phyloP scores from a whole-genome alignment of 139 green algal species.

The Nannochloris sp. region DNA sequence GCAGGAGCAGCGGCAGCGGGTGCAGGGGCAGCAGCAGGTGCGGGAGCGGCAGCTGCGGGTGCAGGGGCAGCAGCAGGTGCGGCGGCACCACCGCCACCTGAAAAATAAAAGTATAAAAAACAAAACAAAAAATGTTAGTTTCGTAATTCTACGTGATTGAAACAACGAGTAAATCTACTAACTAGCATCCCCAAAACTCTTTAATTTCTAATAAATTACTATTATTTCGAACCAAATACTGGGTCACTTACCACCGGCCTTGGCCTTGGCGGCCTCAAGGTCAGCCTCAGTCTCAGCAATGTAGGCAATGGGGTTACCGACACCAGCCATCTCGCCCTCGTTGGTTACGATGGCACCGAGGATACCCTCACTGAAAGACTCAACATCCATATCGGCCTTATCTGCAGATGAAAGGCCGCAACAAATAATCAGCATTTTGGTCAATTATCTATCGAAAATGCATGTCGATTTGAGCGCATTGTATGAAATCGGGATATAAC shows the following conservation, averaged over 20 bases:
- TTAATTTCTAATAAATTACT: background rate
- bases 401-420: slow-evolving; percentile 50
- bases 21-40: slow-evolving; percentile 6
- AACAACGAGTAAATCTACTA: too few species aligned
- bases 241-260: slow-evolving; percentile 36
- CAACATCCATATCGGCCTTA: slow-evolving; percentile 99
- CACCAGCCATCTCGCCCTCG: slow-evolving; percentile 79
- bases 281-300: slow-evolving; percentile 93
- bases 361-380: slow-evolving; percentile 89
- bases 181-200: too few species aligned
- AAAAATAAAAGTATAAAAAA: background rate
- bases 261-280: slow-evolving; percentile 86
- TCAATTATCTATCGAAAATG: background rate
- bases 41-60: slow-evolving; percentile 36
- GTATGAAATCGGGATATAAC: too few species aligned
- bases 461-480: too few species aligned
- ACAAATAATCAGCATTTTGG: background rate
- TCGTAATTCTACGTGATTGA: too few species aligned
- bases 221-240: background rate
- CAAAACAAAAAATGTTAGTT: background rate
- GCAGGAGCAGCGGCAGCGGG: slow-evolving; percentile 31
- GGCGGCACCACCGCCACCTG: slow-evolving; percentile 18
- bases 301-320: slow-evolving; percentile 89
- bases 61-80: slow-evolving; percentile 25
- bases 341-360: slow-evolving; percentile 75